Evolutionary conservation across 2,329 filamentous ascomycete genomes (phyloP), one percentile per base, ranked within the genome.

Genomic region (Sarocladiaceae sp.): DNA sequence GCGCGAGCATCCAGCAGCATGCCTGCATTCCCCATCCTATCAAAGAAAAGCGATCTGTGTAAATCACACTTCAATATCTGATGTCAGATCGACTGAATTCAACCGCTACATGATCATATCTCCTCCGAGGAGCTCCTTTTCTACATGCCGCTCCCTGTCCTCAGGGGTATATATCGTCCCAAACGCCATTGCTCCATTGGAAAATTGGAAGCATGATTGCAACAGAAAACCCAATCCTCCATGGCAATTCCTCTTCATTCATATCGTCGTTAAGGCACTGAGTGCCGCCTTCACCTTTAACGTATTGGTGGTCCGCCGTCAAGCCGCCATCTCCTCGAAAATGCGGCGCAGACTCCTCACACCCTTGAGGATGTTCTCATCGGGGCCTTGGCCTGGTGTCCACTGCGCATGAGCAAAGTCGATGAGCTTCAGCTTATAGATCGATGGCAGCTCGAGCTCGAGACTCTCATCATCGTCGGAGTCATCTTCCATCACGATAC

Each of bases 331-430:
- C 45, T 85, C 74, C 47, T 81, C 74, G 54, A 97, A 82, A 23
- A 96, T 82, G 48, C 72, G 72, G 43, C 77, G 72, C 29, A 91
- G 68, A 58, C 76, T 91, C 58, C 81, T 73, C 49, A 96, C 78
- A 0, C 90, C 90, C 27, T 69, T 69, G 24, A 96, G 69, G 12
- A 77, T 69, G 58, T 97, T 97, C 65, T 95, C 83, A 60, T 98
- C 93, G 0, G 85, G 83, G 0, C 91, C 91, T 55, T 84, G 67
- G 1, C 88, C 88, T 0, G 87, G 85, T 1, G 80, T 84, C 82
- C 85, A 97, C 41, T 72, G 68, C 10, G 93, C 93, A 64, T 98
- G 93, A 2, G 93, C 93, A 72, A 98, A 98, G 62, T 98, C 93
- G 54, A 98, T 98, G 50, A 98, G 73, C 59, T 91, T 93, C 41